Percentiles rank a stretch among this genome's conserved stretches.
Conservation (phyloP, 139 green algal genomes). For the Tetradesmus lagerheimii region DNA sequence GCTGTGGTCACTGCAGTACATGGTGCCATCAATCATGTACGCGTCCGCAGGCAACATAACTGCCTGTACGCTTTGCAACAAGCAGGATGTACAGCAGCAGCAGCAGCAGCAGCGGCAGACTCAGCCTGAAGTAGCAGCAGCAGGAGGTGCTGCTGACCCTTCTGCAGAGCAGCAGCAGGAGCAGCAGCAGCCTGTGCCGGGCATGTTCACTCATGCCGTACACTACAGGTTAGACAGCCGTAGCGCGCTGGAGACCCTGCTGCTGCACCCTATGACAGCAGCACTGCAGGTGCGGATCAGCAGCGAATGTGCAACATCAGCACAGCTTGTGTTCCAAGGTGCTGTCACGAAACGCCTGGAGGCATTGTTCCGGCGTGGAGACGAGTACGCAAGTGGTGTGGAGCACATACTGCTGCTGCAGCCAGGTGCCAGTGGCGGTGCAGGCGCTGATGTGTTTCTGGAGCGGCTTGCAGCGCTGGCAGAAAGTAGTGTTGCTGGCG, state of each 20-base stretch:
- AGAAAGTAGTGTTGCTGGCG: conserved; percentile 37
- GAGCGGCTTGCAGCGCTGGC: conserved; percentile 39
- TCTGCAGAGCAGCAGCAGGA: neutral
- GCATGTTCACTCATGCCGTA: conserved; percentile 43
- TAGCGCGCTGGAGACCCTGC: neutral
- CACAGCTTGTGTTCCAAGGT: conserved; percentile 43
- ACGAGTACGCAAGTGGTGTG: conserved; percentile 44
- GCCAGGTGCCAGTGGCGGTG: conserved; percentile 11
- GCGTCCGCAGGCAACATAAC: conserved; percentile 16
- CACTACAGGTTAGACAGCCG: conserved; percentile 35
- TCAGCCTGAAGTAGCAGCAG: conserved; percentile 5
- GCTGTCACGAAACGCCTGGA: conserved; percentile 55
- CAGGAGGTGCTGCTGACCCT: neutral
- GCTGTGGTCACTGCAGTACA: conserved; percentile 50
- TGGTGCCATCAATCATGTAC: conserved; percentile 39
- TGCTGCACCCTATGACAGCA: conserved; percentile 20
- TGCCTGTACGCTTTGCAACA: neutral
- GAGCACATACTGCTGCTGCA: conserved; percentile 51
- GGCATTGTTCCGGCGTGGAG: conserved; percentile 52
- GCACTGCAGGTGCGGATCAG: neutral
- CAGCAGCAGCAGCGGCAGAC: neutral
- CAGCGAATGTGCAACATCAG: neutral
- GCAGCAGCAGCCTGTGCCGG: no score
- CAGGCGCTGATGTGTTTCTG: conserved; percentile 21
- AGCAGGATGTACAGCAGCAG: neutral